Evolutionary conservation across 2,329 filamentous ascomycete genomes (phyloP).

Genomic region (Dothideomycetes sp.): DNA sequence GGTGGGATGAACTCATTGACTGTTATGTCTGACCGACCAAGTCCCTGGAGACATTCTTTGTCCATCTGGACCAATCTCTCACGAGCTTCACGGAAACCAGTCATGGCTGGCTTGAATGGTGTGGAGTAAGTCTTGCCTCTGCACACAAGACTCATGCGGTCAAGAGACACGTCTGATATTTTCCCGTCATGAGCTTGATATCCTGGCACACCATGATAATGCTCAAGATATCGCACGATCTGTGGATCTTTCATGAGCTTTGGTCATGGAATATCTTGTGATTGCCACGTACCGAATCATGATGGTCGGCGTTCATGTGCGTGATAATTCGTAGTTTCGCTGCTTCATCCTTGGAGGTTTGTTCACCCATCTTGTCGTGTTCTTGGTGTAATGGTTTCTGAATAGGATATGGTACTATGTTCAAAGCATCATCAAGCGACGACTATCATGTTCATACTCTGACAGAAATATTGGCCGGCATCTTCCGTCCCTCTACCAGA

Average conservation of each 20-base stretch:
- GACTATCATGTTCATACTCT: too few relatives aligned
- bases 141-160: slow-evolving; percentile 52
- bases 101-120: slow-evolving; percentile 61
- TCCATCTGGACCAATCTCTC: slow-evolving; percentile 66
- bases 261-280: background rate
- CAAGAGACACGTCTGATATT: slow-evolving; percentile 57
- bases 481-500: too few relatives aligned
- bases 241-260: slow-evolving; percentile 17
- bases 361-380: slow-evolving; percentile 14
- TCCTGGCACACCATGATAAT: slow-evolving; percentile 54
- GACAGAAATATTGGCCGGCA: too few relatives aligned
- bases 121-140: slow-evolving; percentile 45
- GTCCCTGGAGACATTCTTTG: slow-evolving; percentile 45
- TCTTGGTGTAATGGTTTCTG: too few relatives aligned
- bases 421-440: too few relatives aligned
- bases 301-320: slow-evolving; percentile 85
- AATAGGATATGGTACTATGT: too few relatives aligned
- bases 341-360: slow-evolving; percentile 34
- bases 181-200: slow-evolving; percentile 47
- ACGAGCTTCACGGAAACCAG: slow-evolving; percentile 58
- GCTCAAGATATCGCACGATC: slow-evolving; percentile 65
- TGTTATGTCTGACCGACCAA: slow-evolving; percentile 52
- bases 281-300: slow-evolving; percentile 45
- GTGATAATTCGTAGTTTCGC: slow-evolving; percentile 56
- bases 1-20: slow-evolving; percentile 46